Percentiles rank a stretch among this genome's conserved stretches.
Evolutionary conservation across 2,329 filamentous ascomycete species (phyloP).

Genomic region (Alternaria incomplexa): DNA sequence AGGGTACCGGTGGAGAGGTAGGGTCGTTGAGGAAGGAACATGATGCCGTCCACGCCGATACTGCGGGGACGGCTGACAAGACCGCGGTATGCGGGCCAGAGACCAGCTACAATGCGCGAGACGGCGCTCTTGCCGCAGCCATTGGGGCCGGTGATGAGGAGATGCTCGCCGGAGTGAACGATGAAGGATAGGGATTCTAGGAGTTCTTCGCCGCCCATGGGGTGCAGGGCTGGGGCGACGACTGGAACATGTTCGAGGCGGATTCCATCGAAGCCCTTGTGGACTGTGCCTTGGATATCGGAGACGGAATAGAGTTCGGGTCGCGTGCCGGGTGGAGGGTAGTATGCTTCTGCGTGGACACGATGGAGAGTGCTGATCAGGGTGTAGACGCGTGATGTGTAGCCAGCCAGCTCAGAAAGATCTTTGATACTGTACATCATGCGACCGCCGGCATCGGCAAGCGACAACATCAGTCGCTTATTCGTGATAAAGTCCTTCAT

Average conservation of each 20-base stretch:
- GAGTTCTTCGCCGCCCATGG: conserved; percentile 88
- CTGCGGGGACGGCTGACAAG: conserved; percentile 85
- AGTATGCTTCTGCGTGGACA: conserved; percentile 89
- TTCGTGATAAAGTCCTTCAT: conserved; percentile 99
- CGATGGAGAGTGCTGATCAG: conserved; percentile 93
- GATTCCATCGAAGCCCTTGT: conserved; percentile 94
- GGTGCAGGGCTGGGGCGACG: conserved; percentile 86
- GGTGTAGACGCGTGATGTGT: conserved; percentile 95
- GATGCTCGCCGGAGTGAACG: conserved; percentile 87
- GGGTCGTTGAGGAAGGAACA: conserved; percentile 95
- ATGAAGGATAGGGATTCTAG: conserved; percentile 88
- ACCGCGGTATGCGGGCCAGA: conserved; percentile 96
- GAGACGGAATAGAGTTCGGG: conserved; percentile 87
- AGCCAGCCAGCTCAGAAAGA: conserved; percentile 90
- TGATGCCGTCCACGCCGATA: conserved; percentile 87
- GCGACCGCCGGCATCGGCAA: conserved; percentile 92
- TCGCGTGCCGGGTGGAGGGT: conserved; percentile 67
- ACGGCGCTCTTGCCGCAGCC: conserved; percentile 94
- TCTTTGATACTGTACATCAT: conserved; percentile 99
- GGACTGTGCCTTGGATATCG: conserved; percentile 90
- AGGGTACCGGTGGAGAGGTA: conserved; percentile 92
- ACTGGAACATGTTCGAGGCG: conserved; percentile 91
- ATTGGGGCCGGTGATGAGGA: conserved; percentile 93
- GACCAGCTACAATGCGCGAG: conserved; percentile 81
- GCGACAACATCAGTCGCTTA: conserved; percentile 95